Evolutionary conservation across 1,284 basidiomycete species (phyloP).

Genomic region (Cutaneotrichosporon sp.): DNA sequence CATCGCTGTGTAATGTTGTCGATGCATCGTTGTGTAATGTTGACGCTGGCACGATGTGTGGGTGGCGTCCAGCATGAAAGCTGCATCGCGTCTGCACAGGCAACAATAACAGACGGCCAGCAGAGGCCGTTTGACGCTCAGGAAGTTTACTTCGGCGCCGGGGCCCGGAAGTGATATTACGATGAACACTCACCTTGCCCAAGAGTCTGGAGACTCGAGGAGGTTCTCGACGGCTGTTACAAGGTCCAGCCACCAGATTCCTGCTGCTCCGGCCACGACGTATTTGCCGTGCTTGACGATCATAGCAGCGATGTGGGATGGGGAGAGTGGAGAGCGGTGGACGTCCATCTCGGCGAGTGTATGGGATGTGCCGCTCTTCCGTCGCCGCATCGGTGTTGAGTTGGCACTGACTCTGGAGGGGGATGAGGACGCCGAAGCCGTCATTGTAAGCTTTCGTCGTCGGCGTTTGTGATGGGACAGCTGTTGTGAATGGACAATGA

Average conservation of each 20-base stretch:
- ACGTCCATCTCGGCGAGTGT: slow-evolving; percentile 3
- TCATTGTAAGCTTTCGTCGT: too few species aligned
- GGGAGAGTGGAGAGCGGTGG: slow-evolving; percentile 1
- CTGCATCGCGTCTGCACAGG: too few species aligned
- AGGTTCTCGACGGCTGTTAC: slow-evolving; percentile 18
- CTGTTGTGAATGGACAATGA: too few species aligned
- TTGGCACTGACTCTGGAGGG: not conserved
- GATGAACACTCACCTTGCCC: slow-evolving; percentile 18
- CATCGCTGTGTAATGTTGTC: too few species aligned
- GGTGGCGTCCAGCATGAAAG: too few species aligned
- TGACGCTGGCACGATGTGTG: too few species aligned
- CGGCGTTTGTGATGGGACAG: too few species aligned
- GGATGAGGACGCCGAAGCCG: not conserved
- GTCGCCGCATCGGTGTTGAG: not conserved
- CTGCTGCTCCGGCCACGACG: slow-evolving; percentile 32
- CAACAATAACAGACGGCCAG: not conserved
- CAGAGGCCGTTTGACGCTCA: not conserved
- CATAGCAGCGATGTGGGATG: not conserved
- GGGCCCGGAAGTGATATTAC: too few species aligned
- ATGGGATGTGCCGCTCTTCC: slow-evolving; percentile 4
- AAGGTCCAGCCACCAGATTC: slow-evolving; percentile 41
- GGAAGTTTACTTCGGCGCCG: too few species aligned
- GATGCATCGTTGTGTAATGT: too few species aligned
- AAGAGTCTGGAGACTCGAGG: slow-evolving; percentile 19
- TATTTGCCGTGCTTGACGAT: slow-evolving; percentile 47